A percentile compares a stretch with the other conserved stretches of the same genome.
phyloP scores from a whole-genome alignment of 2,329 filamentous ascomycete genomes.

The Xenoacremonium recifei region DNA sequence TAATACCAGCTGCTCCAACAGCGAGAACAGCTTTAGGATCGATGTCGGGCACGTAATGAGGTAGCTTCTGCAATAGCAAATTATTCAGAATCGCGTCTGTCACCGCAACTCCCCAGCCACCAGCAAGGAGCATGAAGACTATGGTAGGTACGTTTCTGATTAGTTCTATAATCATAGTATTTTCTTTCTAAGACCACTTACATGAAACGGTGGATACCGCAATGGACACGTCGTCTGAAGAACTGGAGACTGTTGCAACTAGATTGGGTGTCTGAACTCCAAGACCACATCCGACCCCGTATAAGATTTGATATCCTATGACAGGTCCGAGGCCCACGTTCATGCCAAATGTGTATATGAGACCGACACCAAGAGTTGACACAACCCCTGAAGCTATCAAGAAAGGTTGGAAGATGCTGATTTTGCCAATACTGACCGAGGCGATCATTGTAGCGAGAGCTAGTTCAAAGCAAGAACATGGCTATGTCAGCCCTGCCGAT shows the following conservation, averaged over 20 bases:
- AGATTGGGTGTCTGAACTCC: neutral
- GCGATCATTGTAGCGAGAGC: neutral
- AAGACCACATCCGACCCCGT: neutral
- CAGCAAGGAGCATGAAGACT: neutral
- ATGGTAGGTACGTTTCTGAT: too few species aligned
- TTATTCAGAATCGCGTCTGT: neutral
- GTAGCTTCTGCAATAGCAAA: neutral
- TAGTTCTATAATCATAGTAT: too few species aligned
- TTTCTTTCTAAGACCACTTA: neutral
- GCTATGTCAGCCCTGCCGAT: neutral
- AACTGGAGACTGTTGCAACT: neutral
- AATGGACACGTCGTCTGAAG: neutral
- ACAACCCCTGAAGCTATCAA: neutral
- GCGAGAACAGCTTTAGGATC: neutral
- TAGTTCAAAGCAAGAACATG: neutral
- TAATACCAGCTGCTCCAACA: neutral
- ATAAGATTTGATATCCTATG: neutral
- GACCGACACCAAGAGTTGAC: neutral
- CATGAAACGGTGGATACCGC: neutral
- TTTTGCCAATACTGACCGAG: neutral
- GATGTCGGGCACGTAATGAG: neutral
- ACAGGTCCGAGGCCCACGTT: neutral
- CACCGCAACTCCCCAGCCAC: neutral
- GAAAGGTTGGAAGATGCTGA: neutral
- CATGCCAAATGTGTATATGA: neutral